These are phyloP conservation scores for Colletotrichum lupini DNA, from an alignment of 2,329 filamentous ascomycete species.

Conservation along the genomic window DNA sequence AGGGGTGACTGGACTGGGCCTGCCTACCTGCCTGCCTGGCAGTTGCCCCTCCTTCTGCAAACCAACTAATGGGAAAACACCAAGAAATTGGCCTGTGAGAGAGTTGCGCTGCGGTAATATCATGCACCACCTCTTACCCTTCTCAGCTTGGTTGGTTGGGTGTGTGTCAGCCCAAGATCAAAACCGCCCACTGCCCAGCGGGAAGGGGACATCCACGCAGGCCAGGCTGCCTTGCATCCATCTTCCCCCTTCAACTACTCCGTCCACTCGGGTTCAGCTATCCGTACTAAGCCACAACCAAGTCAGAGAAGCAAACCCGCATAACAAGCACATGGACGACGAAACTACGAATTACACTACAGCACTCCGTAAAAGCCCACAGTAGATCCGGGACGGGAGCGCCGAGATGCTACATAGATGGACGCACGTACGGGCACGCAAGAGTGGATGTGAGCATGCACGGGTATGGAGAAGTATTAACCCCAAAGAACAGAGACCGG, in stretches of 20 bases:
- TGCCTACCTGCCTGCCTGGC: background rate
- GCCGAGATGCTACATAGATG: conserved; percentile 23
- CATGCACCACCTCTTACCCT: too few relatives aligned
- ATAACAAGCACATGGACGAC: background rate
- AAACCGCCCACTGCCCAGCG: conserved; percentile 6
- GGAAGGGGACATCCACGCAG: conserved; percentile 27
- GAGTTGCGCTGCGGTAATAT: too few relatives aligned
- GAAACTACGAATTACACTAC: background rate
- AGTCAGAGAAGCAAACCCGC: background rate
- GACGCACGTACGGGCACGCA: conserved; percentile 16
- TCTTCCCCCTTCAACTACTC: background rate
- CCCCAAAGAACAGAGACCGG: too few relatives aligned
- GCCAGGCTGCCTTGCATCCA: conserved; percentile 16
- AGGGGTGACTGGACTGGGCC: background rate
- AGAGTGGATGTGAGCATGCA: conserved; percentile 9
- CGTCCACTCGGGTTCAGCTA: background rate
- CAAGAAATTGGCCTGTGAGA: background rate
- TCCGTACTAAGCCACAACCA: background rate
- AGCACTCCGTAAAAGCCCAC: background rate
- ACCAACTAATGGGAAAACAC: background rate
- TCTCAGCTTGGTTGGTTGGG: too few relatives aligned
- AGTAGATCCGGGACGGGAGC: background rate
- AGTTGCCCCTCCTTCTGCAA: background rate
- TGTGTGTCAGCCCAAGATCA: background rate
- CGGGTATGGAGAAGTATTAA: background rate